Evolutionary conservation across 371 early-diverging fungal genomes (phyloP).

Genomic region (Dichotomocladium elegans): DNA sequence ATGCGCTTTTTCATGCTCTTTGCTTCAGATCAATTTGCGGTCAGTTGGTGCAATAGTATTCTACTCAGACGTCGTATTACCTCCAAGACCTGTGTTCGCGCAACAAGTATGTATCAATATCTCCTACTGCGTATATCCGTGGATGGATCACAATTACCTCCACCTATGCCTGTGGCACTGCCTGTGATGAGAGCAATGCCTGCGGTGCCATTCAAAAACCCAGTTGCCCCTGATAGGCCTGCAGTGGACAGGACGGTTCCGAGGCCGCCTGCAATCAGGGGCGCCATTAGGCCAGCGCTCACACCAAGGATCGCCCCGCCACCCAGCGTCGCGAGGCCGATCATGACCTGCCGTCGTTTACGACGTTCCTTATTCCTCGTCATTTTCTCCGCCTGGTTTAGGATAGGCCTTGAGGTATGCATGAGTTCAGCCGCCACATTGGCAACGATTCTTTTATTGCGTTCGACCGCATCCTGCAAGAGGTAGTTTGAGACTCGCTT

Average conservation of each 20-base stretch:
- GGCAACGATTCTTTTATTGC: too few relatives aligned
- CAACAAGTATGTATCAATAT: too few relatives aligned
- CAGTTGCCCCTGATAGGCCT: slow-evolving; percentile 78
- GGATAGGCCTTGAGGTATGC: too few relatives aligned
- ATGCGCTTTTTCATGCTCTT: slow-evolving; percentile 83
- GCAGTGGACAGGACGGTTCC: slow-evolving; percentile 83
- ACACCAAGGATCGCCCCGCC: slow-evolving; percentile 81
- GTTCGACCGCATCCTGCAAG: too few relatives aligned
- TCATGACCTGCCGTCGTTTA: slow-evolving; percentile 64
- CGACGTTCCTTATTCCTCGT: slow-evolving; percentile 23
- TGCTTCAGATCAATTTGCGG: background rate
- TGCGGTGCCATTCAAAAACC: slow-evolving; percentile 80
- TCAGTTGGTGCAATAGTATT: background rate
- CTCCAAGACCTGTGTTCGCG: slow-evolving; percentile 26
- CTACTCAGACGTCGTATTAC: slow-evolving; percentile 22
- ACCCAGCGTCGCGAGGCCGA: slow-evolving; percentile 82
- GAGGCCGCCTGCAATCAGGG: slow-evolving; percentile 91
- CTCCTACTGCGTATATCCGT: too few relatives aligned
- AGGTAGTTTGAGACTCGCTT: too few relatives aligned
- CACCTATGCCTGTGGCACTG: slow-evolving; percentile 73
- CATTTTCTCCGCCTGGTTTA: background rate
- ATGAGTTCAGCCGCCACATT: too few relatives aligned
- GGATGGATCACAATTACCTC: slow-evolving; percentile 51
- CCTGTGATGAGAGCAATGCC: slow-evolving; percentile 90
- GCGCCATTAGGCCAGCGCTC: slow-evolving; percentile 82